Evolutionary conservation across 495 filamentous ascomycete genomes (phyloP), one percentile per base, ranked within the genome.

Genomic region (Trichoderma gamsii): DNA sequence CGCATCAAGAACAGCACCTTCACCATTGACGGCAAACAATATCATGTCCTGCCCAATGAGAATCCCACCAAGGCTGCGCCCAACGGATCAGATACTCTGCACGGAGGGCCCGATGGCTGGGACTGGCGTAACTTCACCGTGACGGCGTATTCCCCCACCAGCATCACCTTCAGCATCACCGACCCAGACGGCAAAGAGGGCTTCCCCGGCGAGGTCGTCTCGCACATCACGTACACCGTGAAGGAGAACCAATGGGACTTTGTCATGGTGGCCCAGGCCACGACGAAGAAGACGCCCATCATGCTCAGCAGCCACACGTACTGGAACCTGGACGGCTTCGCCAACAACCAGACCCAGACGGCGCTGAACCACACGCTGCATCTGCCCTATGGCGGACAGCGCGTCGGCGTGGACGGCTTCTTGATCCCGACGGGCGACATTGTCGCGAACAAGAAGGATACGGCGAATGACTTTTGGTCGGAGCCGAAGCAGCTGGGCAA

Each of bases 291-390:
- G 70, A 89, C 87, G 32, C 87, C 87, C 41, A 89, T 90, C 70
- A 89, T 90, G 87, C 78, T 90, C 44, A 83, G 76, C 69, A 85
- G 81, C 64, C 84, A 86, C 71, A 86, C 90, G 64, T 96, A 96
- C 80, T 96, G 91, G 91, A 95, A 96, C 77, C 80, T 96, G 67
- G 91, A 93, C 74, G 92, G 87, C 12, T 96, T 92, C 75, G 78
- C 81, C 68, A 85, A 86, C 73, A 79, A 81, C 38, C 79, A 88
- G 73, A 87, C 88, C 3, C 73, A 82, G 18, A 83, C 80, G 8
- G 82, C 87, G 29, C 80, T 96, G n/a, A 88, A 92, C 72, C 86
- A 95, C 76, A 85, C 83, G 64, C 78, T 96, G 49, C 85, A 88
- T 69, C 71, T 96, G 72, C 92, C 92, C 3, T 86, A 90, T 69